Base-by-base conservation (phyloP, 768 basidiomycete genomes). In the Suillus plorans region DNA sequence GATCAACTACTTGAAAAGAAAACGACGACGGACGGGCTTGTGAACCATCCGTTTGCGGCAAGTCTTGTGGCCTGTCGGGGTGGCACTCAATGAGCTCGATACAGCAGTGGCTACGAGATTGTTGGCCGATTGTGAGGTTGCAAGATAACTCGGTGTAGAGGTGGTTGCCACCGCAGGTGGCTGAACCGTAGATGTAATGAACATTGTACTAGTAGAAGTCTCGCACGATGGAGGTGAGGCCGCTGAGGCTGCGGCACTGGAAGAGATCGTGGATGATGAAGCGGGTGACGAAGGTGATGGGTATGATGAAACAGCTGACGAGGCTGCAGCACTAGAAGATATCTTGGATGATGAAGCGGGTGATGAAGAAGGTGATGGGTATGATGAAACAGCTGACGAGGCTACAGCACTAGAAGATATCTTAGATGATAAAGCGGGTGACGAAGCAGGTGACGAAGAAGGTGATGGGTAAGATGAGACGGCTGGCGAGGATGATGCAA, bases 21-120 rank as follows among this genome's bases (percentile, higher is more conserved):
- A 28, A 5, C 57, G 57, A 25, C 39, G 39, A 18, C 39, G 39
- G 2, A 18, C 22, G 8, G 37, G 57, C 25, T 41, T 58, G 39
- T 58, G 57, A n/a, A 36, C 53, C 57, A 58, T 58, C 39, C 57
- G 57, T 10, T 58, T 58, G 39, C 57, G 25, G 18, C 57, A 25
- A 9, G 39, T 58, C 5, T 16, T 25, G 5, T 37, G 1, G 16
- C 2, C 37, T 14, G 56, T 39, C 37, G 36, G 22, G 22, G 14
- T 18, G 39, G 6, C 39, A 13, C 9, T 20, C 31, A 12, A n/a
- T 1, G 37, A 5, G 22, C 37, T 39, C 16, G 36, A 41, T 6
- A 18, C 18, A 41, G 57, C 7, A 25, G 57, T 8, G 25, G 57
- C 57, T 5, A 58, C 57, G 10, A 58, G 39, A n/a, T 58, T 25